Evolutionary conservation across 352 stramenopile species (phyloP).

Genomic region (Aphanomyces invadans): DNA sequence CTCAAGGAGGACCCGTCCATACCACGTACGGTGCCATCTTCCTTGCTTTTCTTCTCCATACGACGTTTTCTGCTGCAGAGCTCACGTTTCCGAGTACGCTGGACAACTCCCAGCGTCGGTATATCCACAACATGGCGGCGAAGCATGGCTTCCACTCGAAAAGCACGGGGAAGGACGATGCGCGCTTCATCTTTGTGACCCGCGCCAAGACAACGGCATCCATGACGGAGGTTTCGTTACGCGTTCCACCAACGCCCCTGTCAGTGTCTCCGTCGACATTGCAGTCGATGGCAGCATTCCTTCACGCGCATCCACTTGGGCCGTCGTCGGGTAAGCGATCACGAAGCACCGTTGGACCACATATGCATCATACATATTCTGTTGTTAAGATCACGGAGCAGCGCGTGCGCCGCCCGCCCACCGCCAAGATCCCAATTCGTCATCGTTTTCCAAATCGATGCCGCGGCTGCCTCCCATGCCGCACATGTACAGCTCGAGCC

Average conservation of each 20-base stretch:
- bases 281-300: conserved; percentile 34
- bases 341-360: background rate
- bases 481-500: conserved; percentile 3
- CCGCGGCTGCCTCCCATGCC: background rate
- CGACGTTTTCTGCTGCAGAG: conserved; percentile 30
- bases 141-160: conserved; percentile 81
- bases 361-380: background rate
- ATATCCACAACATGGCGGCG: conserved; percentile 71
- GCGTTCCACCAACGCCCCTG: conserved; percentile 34
- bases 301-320: background rate
- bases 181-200: conserved; percentile 67
- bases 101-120: conserved; percentile 70
- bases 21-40: background rate
- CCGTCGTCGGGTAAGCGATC: background rate
- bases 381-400: too few species aligned
- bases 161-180: conserved; percentile 56
- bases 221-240: conserved; percentile 65
- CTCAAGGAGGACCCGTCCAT: conserved; percentile 49
- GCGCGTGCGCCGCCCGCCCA: too few species aligned
- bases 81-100: conserved; percentile 59
- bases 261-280: conserved; percentile 38
- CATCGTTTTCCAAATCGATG: background rate
- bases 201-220: conserved; percentile 76
- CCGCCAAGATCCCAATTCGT: too few species aligned
- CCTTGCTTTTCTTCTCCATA: background rate